A percentile compares a stretch with the other conserved stretches of the same genome.
phyloP scores from a whole-genome alignment of 2,329 filamentous ascomycete species.

The Colletotrichum lini region DNA sequence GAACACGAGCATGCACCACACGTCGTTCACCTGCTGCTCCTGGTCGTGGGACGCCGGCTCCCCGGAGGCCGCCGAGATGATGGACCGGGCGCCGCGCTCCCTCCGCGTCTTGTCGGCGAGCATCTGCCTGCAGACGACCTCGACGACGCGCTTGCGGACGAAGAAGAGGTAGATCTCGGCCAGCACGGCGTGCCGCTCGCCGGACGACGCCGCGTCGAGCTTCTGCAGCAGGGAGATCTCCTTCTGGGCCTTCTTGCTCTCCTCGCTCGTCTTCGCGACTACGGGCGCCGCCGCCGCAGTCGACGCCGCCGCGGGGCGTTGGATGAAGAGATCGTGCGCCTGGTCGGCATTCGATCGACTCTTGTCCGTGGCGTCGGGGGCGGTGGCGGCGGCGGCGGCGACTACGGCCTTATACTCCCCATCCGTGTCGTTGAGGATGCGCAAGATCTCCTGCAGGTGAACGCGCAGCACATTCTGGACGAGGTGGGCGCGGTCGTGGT shows the following conservation, averaged over 20 bases:
- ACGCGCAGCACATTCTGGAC: constrained; percentile 63
- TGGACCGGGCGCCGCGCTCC: constrained; percentile 19
- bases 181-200: constrained; percentile 31
- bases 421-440: constrained; percentile 57
- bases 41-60: not conserved
- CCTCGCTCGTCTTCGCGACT: not conserved
- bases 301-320: not conserved
- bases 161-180: constrained; percentile 30
- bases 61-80: constrained; percentile 23
- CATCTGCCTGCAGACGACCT: constrained; percentile 28
- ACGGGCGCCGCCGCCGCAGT: not conserved
- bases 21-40: constrained; percentile 41
- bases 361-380: not conserved
- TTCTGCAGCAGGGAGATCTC: constrained; percentile 30
- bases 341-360: not conserved
- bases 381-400: not conserved
- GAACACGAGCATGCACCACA: constrained; percentile 55
- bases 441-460: constrained; percentile 64
- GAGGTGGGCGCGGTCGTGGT: constrained; percentile 48
- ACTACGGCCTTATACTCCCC: constrained; percentile 20
- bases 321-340: not conserved
- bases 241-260: constrained; percentile 11
- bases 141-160: constrained; percentile 26
- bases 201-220: constrained; percentile 26
- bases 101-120: constrained; percentile 1